Evolutionary conservation across 108 stramenopile species (phyloP).

Genomic region (Cyclotella kingstonii): DNA sequence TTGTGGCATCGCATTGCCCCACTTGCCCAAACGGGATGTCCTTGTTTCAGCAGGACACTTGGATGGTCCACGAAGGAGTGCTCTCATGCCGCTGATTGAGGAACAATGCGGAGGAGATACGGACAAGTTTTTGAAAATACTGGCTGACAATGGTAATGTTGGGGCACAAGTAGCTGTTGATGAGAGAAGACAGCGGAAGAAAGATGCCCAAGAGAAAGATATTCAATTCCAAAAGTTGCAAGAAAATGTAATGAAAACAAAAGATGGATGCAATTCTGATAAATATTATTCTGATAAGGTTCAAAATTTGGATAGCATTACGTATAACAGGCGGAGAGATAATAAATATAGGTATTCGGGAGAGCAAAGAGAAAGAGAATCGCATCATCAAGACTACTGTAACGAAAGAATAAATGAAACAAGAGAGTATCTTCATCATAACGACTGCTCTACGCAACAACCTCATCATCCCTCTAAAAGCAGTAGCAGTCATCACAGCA

Average conservation of each 20-base stretch:
- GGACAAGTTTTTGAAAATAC: constrained; percentile 57
- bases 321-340: background rate
- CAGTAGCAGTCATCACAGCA: background rate
- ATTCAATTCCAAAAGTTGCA: constrained; percentile 5
- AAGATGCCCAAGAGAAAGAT: constrained; percentile 21
- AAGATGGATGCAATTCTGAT: constrained; percentile 1
- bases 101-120: constrained; percentile 49
- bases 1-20: constrained; percentile 91
- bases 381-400: constrained; percentile 4
- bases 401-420: constrained; percentile 30
- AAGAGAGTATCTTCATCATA: constrained; percentile 4
- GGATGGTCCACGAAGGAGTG: constrained; percentile 60
- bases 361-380: background rate
- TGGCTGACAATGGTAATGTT: constrained; percentile 51
- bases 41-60: constrained; percentile 79
- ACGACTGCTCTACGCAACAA: constrained; percentile 2
- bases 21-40: constrained; percentile 75
- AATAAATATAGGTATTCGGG: background rate
- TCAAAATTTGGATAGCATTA: background rate
- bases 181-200: constrained; percentile 38
- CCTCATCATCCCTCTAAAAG: background rate
- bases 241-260: constrained; percentile 1
- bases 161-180: constrained; percentile 46
- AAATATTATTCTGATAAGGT: background rate
- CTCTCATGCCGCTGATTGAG: constrained; percentile 46